Conservation (phyloP, 805 yeast genomes). For the Peterozyma xylosa region DNA sequence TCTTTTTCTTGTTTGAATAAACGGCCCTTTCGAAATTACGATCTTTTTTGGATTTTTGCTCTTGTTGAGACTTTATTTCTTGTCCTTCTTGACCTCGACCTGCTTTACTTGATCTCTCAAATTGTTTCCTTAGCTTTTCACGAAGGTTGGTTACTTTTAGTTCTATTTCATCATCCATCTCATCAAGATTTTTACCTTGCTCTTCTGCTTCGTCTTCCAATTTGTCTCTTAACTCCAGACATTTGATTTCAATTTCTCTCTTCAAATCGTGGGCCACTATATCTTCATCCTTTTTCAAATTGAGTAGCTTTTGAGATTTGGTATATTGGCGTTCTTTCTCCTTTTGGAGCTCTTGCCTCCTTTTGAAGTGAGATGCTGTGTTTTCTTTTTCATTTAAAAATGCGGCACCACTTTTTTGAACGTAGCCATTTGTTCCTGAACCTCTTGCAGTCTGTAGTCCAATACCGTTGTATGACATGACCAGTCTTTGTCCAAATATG, state of each 20-base stretch:
- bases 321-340: conserved; percentile 9
- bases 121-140: neutral
- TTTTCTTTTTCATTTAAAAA: conserved; percentile 12
- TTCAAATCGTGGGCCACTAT: conserved; percentile 26
- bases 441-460: conserved; percentile 54
- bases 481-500: neutral
- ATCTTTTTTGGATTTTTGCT: too few species aligned
- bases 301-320: conserved; percentile 6
- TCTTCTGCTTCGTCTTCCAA: conserved; percentile 39
- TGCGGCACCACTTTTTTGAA: conserved; percentile 33
- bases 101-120: conserved; percentile 1
- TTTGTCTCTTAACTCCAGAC: conserved; percentile 42
- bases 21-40: too few species aligned
- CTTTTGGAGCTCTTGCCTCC: conserved; percentile 22
- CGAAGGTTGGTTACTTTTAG: neutral
- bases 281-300: conserved; percentile 15
- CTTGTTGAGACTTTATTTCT: conserved; percentile 1
- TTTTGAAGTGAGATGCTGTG: conserved; percentile 24
- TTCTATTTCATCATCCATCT: conserved; percentile 16
- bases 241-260: conserved; percentile 34
- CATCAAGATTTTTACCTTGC: conserved; percentile 28
- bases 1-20: too few species aligned
- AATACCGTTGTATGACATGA: conserved; percentile 51
- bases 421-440: conserved; percentile 55
- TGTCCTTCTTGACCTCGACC: neutral